These are phyloP conservation scores for Brasilioporus rufonigricans DNA, from an alignment of 768 basidiomycete species.

Conservation along the genomic window DNA sequence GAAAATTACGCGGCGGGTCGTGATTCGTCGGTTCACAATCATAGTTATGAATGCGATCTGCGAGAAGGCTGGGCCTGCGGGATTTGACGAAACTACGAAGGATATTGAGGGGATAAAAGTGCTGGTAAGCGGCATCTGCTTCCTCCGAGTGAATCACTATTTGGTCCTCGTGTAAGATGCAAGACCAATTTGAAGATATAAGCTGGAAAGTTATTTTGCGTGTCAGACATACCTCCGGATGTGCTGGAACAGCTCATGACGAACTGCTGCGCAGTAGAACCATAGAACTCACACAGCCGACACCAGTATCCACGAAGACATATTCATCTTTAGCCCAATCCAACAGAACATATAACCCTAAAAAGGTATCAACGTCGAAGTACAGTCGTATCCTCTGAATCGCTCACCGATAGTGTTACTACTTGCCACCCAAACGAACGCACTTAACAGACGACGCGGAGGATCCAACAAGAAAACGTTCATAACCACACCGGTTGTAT, in stretches of 20 bases:
- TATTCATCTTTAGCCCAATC: slow-evolving; percentile 69
- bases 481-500: slow-evolving; percentile 68
- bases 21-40: slow-evolving; percentile 5
- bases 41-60: slow-evolving; percentile 2
- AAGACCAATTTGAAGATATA: slow-evolving; percentile 74
- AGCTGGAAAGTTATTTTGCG: slow-evolving; percentile 36
- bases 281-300: slow-evolving; percentile 58
- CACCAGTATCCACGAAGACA: slow-evolving; percentile 71
- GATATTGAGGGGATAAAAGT: slow-evolving; percentile 58
- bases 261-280: slow-evolving; percentile 1
- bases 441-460: slow-evolving; percentile 54
- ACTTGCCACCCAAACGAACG: slow-evolving; percentile 65
- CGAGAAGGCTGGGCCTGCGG: slow-evolving; percentile 23
- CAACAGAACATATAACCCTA: slow-evolving; percentile 60
- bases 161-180: slow-evolving; percentile 61
- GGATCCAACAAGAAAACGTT: slow-evolving; percentile 76
- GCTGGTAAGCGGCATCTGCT: slow-evolving; percentile 59
- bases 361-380: slow-evolving; percentile 29
- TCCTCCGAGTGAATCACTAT: slow-evolving; percentile 78
- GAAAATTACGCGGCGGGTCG: slow-evolving; percentile 4
- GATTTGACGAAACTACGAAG: slow-evolving; percentile 31
- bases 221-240: slow-evolving; percentile 1
- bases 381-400: neutral
- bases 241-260: slow-evolving; percentile 1
- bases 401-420: slow-evolving; percentile 34